Evolutionary conservation across 176 grass and related monocot genomes (phyloP), one percentile per base, ranked within the genome.

Genomic region (Ampelocalamus luodianensis): DNA sequence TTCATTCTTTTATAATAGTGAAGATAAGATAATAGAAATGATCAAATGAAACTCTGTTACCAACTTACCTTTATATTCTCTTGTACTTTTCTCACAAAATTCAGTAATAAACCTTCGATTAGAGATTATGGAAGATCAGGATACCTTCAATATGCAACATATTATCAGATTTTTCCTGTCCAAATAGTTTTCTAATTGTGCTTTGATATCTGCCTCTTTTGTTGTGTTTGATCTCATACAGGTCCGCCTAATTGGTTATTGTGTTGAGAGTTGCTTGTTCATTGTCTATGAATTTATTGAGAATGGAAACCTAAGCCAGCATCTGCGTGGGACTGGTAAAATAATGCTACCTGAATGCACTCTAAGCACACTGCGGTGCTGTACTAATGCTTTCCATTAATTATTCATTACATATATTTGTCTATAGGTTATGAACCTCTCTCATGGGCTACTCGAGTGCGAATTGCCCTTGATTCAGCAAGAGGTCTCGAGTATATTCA

Each of bases 401-500:
- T 87, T 78, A 85, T 87, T 81, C 16, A 43, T 48, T 6, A 20
- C 20, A n/a, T 22, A 62, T 53, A 16, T 76, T 81, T 49, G 18
- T 78, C 34, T 74, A 72, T 84, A 98, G 96, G 78, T 76, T 72
- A 74, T 87, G 83, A 82, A 15, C 91, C 93, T 85, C 85, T 98
- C 4, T 85, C 96, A 70, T 98, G 96, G 96, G 51, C 87, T 79
- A 83, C 82, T 29, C 89, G 96, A 72, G 83, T 98, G 63, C 93
- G 89, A 67, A 95, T 98, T 85, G 96, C 96, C 62, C 90, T 98
- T 63, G 93, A 95, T 89, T 92, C 96, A 81, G 96, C 96, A 64
- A 98, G 96, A 83, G 93, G 93, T 88, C 83, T 98, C 29, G 93
- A 98, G 88, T 98, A 98, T 73, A 94, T 98, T 77, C 96, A 98